Conservation (phyloP, 202 grass and related monocot genomes). For the Panicum hallii region DNA sequence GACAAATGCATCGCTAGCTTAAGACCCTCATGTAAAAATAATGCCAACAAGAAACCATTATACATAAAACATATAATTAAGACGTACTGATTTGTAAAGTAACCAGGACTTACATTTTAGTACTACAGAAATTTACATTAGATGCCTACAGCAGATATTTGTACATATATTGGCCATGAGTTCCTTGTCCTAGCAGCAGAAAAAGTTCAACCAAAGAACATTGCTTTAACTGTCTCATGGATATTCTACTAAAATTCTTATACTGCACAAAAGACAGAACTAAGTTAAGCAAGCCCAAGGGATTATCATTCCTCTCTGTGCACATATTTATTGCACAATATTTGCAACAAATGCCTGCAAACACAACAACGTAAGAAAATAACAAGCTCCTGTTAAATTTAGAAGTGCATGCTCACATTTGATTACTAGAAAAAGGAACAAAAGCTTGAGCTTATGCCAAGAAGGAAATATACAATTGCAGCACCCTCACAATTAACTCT, state of each 20-base stretch:
- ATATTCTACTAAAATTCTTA: conserved; percentile 22
- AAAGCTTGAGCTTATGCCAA: neutral
- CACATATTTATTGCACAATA: conserved; percentile 7
- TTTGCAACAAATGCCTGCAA: conserved; percentile 16
- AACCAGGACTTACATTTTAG: neutral
- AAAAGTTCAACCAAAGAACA: conserved; percentile 9
- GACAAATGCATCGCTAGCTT: neutral
- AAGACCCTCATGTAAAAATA: conserved; percentile 7
- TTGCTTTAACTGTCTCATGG: neutral
- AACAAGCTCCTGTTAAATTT: neutral
- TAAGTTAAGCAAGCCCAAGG: neutral
- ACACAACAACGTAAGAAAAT: conserved; percentile 18
- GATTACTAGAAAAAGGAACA: conserved; percentile 24
- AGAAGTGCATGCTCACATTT: neutral
- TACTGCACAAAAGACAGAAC: neutral
- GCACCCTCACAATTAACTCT: neutral
- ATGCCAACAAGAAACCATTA: conserved; percentile 11
- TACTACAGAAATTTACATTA: neutral
- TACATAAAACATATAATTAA: neutral
- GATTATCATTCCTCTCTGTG: neutral
- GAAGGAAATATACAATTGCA: neutral
- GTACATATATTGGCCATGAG: neutral
- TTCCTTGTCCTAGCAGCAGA: conserved; percentile 26
- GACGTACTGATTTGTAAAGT: neutral
- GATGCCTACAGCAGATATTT: conserved; percentile 2